Base-by-base conservation (phyloP, 2,329 filamentous ascomycete genomes). In the Microsporum audouinii region DNA sequence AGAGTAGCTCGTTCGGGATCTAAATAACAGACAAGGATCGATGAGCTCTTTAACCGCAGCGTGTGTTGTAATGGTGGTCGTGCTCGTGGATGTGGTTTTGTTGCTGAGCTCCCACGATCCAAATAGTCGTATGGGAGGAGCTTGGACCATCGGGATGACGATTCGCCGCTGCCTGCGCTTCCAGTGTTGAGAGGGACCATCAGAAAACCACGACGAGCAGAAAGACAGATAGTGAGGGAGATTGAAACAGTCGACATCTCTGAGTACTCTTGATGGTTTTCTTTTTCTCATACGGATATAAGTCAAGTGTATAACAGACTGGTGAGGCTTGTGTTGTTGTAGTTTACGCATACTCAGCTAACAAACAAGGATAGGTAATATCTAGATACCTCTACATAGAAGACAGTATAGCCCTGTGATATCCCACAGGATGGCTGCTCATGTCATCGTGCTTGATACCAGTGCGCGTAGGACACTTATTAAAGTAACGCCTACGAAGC, bases 381-480 rank as follows among this genome's bases (percentile, higher is more conserved):
- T 51, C 45, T 51, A 51, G 45, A 51, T 51, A 51, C 45, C 27
- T n/a, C 10, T 51, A 33, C 7, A 14, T 4, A 29, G 27, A 51
- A 1, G 3, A 51, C 45, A 51, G 23, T 14, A 29, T 51, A 51
- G 10, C 45, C 2, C 8, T 12, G 10, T 39, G 45, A 33, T 41
- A 38, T 5, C 27, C 38, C 5, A 55, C 51, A 34, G 64, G 66
- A 96, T 96, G 89, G 84, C 90, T 66, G 88, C 91, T 59, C 88
- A 94, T 72, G 90, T 97, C 62, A 87, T 91, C 67, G 89, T 97
- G 59, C 86, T 96, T 66, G 87, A 92, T 72, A 84, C 87, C 43
- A 85, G 89, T 67, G 82, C 91, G 67, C 86, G 88, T 66, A 84
- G 90, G 68, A 83, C 86, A 58, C 88, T 84, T 47, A 80, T 99